These are phyloP conservation scores for Mycena sanguinolenta DNA, from an alignment of 768 basidiomycete species.

Conservation along the genomic window DNA sequence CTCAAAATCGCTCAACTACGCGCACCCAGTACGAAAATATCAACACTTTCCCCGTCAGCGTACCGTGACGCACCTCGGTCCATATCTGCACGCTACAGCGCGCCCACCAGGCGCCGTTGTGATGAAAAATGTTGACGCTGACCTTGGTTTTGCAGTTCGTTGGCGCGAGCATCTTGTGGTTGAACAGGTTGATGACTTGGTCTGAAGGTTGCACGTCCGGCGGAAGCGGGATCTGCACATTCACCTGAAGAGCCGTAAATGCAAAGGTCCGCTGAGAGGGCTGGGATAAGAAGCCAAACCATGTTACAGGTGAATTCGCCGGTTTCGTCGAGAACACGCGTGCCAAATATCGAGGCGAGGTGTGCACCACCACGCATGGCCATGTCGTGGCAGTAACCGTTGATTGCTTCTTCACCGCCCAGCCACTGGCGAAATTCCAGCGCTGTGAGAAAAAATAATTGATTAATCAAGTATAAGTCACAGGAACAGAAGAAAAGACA, in stretches of 20 bases:
- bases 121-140: constrained; percentile 33
- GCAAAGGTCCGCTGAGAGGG: neutral
- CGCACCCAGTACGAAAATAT: neutral
- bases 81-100: constrained; percentile 41
- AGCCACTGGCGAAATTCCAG: constrained; percentile 79
- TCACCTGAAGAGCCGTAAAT: constrained; percentile 4
- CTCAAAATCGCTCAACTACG: constrained; percentile 33
- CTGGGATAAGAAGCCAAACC: constrained; percentile 55
- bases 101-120: constrained; percentile 40
- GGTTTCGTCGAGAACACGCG: constrained; percentile 68
- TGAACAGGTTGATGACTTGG: constrained; percentile 17
- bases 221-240: constrained; percentile 28
- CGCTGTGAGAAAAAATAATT: constrained; percentile 53
- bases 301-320: constrained; percentile 77
- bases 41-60: neutral
- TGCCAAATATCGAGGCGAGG: constrained; percentile 73
- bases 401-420: constrained; percentile 83
- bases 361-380: constrained; percentile 75
- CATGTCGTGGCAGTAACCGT: constrained; percentile 75
- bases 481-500: constrained; percentile 19
- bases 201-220: constrained; percentile 15
- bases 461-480: neutral
- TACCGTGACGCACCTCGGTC: constrained; percentile 36
- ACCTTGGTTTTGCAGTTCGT: constrained; percentile 31
- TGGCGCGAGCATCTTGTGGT: constrained; percentile 34